Evolutionary conservation across 2,329 filamentous ascomycete genomes (phyloP), one percentile per base, ranked within the genome.

Genomic region (Fusarium sp.): DNA sequence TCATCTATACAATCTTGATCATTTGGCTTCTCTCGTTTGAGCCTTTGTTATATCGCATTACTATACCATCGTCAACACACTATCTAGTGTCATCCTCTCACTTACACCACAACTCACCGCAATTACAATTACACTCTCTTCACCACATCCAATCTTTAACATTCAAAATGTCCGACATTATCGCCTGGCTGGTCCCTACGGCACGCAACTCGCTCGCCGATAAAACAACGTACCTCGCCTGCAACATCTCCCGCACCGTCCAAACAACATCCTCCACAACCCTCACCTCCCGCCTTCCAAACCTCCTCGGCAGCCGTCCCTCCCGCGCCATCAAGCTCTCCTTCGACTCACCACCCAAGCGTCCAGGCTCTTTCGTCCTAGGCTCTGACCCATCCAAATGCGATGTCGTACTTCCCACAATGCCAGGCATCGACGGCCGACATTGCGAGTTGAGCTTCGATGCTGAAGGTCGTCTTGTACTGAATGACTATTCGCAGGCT

Each of bases 401-500:
- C 74, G 81, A 83, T 59, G 69, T 83, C 40, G 75, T 82, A 3
- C 77, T 83, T 1, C 81, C 81, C 6, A 59, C 64, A 1, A 58
- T 79, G 15, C 74, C 74, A 1, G 79, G 80, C 53, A 77, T 83
- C 48, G 75, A 78, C 12, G 67, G 77, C 13, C 75, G 75, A 54
- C 81, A 83, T 71, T 82, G 81, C 75, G 73, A 75, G 47, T 40
- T 83, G 56, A 76, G 78, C 70, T 83, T 83, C 52, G 81, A 82
- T 68, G 75, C 75, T 22, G 76, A 81, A 55, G 76, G 76, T 18
- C 74, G 81, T 29, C 78, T 83, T 40, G 73, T 81, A 6, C 77
- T 83, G 11, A 76, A 79, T 53, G 81, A 83, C 71, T 79, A 78
- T 46, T 82, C 81, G 4, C 74, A 75, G 38, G 34, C 53, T 20